Evolutionary conservation across 2,329 filamentous ascomycete genomes (phyloP), one percentile per base, ranked within the genome.

Genomic region (Paecilomyces dactylethromorphus): DNA sequence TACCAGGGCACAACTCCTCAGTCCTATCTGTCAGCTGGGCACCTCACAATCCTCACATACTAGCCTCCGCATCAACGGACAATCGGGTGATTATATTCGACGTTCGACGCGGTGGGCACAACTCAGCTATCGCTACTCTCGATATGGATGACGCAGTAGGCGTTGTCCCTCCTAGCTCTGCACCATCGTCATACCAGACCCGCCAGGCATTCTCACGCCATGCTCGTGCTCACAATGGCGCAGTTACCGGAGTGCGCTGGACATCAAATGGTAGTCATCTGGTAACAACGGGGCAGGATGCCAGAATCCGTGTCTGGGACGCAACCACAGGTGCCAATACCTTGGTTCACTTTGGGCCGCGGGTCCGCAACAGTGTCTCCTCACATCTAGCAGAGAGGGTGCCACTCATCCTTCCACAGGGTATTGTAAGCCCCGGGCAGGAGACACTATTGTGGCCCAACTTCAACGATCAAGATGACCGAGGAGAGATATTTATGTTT

Each of bases 51-150:
- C 90, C 92, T 53, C 84, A 96, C 68, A 79, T 95, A 3, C 82
- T 97, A 2, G 90, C 89, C 10, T 93, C 90, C 55, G 91, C 90
- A 0, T 89, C 91, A n/a, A 84, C 87, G 0, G 92, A 97, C 69
- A 92, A 92, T 21, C 88, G 86, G 10, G 86, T 92, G 2, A 85
- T 92, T 22, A 79, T 97, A 35, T 97, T 93, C 87, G 93, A 97
- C 71, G 84, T 97, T 26, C 83, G 93, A 3, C 86, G 90, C 32
- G 89, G 90, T 31, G 75, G 74, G 8, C 71, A 73, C 57, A 88
- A 88, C 21, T 87, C 87, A 6, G 85, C 88, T 21, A 79, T 97
- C 32, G 91, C 87, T 0, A 82, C 89, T 49, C 81, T 97, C 1
- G 90, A 97, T 69, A 86, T 91, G 75, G 91, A 96, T 69, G 91